Percentiles rank a stretch among this genome's conserved stretches.
phyloP scores from a whole-genome alignment of 2,329 filamentous ascomycete species.

The Cytospora piceae region DNA sequence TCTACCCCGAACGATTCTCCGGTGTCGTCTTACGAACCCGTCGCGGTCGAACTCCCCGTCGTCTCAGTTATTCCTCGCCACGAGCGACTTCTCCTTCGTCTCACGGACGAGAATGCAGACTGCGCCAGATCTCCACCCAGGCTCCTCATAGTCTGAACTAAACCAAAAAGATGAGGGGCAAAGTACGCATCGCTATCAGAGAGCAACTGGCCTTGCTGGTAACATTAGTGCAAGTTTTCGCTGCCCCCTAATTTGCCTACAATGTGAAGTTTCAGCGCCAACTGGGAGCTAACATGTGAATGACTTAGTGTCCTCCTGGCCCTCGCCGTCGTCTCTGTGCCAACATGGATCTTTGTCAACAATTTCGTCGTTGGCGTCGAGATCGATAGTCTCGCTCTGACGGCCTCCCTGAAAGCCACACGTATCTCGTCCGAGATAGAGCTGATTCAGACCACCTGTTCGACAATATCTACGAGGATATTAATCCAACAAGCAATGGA shows the following conservation, averaged over 20 bases:
- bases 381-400: slow-evolving; percentile 69
- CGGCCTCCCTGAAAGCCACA: slow-evolving; percentile 84
- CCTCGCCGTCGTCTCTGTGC: slow-evolving; percentile 78
- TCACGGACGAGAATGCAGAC: slow-evolving; percentile 38
- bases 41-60: neutral
- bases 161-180: slow-evolving; percentile 34
- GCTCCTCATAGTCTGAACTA: slow-evolving; percentile 38
- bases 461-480: slow-evolving; percentile 70
- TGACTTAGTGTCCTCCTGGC: slow-evolving; percentile 64
- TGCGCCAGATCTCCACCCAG: slow-evolving; percentile 32
- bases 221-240: slow-evolving; percentile 56
- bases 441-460: slow-evolving; percentile 75
- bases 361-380: slow-evolving; percentile 56
- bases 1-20: neutral
- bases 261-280: neutral
- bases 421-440: slow-evolving; percentile 79
- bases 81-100: neutral
- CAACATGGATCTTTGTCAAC: slow-evolving; percentile 67
- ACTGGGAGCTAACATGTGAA: neutral
- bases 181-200: slow-evolving; percentile 84
- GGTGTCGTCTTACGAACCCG: neutral
- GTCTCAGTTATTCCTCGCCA: neutral
- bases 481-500: slow-evolving; percentile 59
- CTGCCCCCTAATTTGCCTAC: neutral
- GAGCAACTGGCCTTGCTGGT: slow-evolving; percentile 85